Conservation (phyloP, 225 moss, liverwort and hornwort genomes). For the Asterella californica region DNA sequence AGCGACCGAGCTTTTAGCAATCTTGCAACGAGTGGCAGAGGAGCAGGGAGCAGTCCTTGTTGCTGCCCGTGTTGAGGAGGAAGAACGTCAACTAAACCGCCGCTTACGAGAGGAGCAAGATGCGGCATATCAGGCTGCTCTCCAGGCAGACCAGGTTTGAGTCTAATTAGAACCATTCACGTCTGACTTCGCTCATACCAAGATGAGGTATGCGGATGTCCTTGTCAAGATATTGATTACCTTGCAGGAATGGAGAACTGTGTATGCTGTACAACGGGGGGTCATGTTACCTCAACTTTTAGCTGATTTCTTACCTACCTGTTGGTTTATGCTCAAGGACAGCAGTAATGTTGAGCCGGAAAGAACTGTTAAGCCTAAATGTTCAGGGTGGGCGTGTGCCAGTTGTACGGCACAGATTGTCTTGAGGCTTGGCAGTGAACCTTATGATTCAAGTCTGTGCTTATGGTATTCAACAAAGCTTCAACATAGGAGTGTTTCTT, state of each 20-base stretch:
- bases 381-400: too few relatives aligned
- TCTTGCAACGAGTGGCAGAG: conserved; percentile 87
- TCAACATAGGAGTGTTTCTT: neutral
- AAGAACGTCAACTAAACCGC: conserved; percentile 89
- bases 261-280: neutral
- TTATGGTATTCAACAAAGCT: too few relatives aligned
- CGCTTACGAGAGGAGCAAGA: conserved; percentile 96
- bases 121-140: conserved; percentile 85
- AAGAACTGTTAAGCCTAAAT: too few relatives aligned
- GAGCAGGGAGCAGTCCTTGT: conserved; percentile 90
- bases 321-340: too few relatives aligned
- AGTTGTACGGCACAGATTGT: too few relatives aligned
- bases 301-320: too few relatives aligned
- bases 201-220: neutral
- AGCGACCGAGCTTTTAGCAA: conserved; percentile 65
- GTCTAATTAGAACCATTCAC: neutral
- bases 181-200: neutral
- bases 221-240: neutral
- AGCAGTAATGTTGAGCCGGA: too few relatives aligned
- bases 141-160: conserved; percentile 87
- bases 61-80: conserved; percentile 91
- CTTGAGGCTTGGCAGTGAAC: too few relatives aligned
- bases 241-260: neutral
- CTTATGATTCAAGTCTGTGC: too few relatives aligned
- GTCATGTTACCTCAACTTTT: too few relatives aligned